Percentiles rank a stretch among this genome's conserved stretches.
These are phyloP conservation scores for Rhamnella rubrinervis DNA, from an alignment of 331 rosid species.

Conservation along the genomic window DNA sequence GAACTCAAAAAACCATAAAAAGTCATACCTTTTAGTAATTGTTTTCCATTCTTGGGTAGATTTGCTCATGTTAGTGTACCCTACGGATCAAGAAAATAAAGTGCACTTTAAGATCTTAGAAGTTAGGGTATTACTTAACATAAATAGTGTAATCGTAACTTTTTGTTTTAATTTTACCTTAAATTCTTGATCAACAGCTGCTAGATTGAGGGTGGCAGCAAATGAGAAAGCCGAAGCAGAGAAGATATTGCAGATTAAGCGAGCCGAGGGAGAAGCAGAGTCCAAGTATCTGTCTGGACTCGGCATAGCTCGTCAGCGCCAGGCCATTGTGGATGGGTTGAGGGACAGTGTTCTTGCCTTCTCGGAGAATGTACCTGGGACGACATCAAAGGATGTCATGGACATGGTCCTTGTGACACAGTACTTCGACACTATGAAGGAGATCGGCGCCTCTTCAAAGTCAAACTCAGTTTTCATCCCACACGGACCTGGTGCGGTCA, in stretches of 20 bases:
- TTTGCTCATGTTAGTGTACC: too few species aligned
- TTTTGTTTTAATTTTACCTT: not conserved
- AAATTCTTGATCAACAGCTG: slow-evolving; percentile 40
- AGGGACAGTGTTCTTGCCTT: slow-evolving; percentile 87
- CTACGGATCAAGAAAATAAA: too few species aligned
- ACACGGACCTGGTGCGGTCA: slow-evolving; percentile 65
- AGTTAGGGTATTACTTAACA: too few species aligned
- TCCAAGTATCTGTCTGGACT: slow-evolving; percentile 71
- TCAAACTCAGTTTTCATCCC: slow-evolving; percentile 74
- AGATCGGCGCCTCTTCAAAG: slow-evolving; percentile 72
- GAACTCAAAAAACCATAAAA: not conserved
- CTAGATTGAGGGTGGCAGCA: slow-evolving; percentile 74
- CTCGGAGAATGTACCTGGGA: slow-evolving; percentile 69
- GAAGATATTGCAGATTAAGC: slow-evolving; percentile 56
- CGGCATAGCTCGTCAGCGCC: slow-evolving; percentile 84
- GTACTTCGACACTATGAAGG: slow-evolving; percentile 82
- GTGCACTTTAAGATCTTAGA: too few species aligned
- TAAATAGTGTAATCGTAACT: not conserved
- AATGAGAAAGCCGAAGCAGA: slow-evolving; percentile 76
- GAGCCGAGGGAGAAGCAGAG: slow-evolving; percentile 83
- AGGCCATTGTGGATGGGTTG: slow-evolving; percentile 81
- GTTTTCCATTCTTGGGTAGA: too few species aligned
- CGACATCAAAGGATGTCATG: slow-evolving; percentile 78
- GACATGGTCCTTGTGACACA: slow-evolving; percentile 87
- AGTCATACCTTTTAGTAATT: too few species aligned